Base-by-base conservation (phyloP, 768 basidiomycete species). In the Pholiota microspora region DNA sequence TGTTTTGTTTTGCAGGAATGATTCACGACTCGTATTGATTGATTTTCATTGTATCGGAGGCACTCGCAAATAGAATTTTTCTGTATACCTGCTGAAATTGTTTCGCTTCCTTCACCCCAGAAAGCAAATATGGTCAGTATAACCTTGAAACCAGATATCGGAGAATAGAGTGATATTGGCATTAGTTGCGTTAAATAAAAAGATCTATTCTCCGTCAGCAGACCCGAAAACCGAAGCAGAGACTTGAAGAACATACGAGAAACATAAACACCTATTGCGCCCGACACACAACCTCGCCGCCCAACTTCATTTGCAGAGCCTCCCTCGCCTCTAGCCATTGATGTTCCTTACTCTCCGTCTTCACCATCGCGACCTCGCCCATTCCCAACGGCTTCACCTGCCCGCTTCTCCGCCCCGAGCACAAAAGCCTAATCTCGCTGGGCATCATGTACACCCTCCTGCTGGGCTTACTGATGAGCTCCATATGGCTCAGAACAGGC, bases 261-360 rank as follows among this genome's bases (percentile, higher is more conserved):
- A 18, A 13, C 24, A 24, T 23, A 25, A 28, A 2, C 45, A 28
- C 36, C 63, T 67, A 82, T 57, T 75, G 71, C 29, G 89, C 93
- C 59, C 94, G 77, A 69, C 94, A 94, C 16, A 97, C 75, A 6
- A 97, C 84, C 72, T 98, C 96, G 4, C 96, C 96, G 2, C 83
- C 76, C 7, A 94, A 58, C 48, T 83, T 85, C 65, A 92, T 67
- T 69, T 84, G 76, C 64, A 96, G 69, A 4, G 96, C 96, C 70
- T 99, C 95, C 69, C 95, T 78, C 5, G 94, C 95, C 69, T 99
- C 96, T 63, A 97, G 60, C 86, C 91, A 98, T 65, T 88, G 86
- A 57, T 89, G 74, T 66, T 89, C 84, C 72, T 73, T 82, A 62
- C 77, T 79, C 60, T 77, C 77, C 47, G 89, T 93, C 70, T 75